phyloP scores from a whole-genome alignment of 768 basidiomycete species.

The Chalciporus piperatus region DNA sequence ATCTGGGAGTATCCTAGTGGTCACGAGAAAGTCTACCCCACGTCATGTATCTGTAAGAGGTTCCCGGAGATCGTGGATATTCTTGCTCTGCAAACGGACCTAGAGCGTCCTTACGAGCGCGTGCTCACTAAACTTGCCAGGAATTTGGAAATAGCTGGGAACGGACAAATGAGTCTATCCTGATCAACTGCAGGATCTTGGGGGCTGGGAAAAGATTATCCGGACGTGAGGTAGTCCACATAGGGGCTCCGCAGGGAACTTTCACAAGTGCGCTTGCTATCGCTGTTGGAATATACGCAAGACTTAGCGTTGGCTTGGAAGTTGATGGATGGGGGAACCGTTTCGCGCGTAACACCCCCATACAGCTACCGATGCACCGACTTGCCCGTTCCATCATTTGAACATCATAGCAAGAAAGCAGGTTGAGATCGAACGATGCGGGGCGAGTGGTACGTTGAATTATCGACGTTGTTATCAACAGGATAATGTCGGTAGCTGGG shows the following conservation, averaged over 20 bases:
- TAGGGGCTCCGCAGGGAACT: background rate
- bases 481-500: background rate
- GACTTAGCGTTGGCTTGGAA: background rate
- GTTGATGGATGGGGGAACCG: background rate
- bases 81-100: too few species aligned
- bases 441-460: background rate
- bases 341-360: background rate
- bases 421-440: too few species aligned
- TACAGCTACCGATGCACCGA: too few species aligned
- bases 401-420: too few species aligned
- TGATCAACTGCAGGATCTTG: slow-evolving; percentile 1
- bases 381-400: background rate
- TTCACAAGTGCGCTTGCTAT: slow-evolving; percentile 1
- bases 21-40: background rate
- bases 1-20: too few species aligned
- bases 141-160: too few species aligned
- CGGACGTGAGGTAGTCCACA: background rate
- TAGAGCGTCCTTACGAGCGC: too few species aligned
- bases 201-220: slow-evolving; percentile 1
- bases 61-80: background rate
- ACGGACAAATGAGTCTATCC: too few species aligned
- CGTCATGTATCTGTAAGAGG: background rate
- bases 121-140: too few species aligned
- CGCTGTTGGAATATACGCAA: background rate
- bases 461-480: background rate